Conservation (phyloP, 768 basidiomycete species). For the Boletus pseudo-olivaceus region DNA sequence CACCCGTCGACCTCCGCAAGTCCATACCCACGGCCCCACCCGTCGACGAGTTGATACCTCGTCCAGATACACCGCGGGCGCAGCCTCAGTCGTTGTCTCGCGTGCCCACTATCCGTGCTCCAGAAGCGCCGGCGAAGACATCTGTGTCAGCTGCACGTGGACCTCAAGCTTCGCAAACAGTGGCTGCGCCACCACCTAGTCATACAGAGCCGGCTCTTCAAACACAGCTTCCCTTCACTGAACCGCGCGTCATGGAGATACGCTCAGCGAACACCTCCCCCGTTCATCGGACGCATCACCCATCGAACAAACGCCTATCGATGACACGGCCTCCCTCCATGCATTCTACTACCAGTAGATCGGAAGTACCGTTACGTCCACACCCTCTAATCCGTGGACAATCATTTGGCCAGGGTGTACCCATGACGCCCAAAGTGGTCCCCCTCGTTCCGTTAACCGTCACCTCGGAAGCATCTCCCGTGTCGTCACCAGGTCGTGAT, state of each 20-base stretch:
- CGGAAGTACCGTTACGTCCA: slow-evolving; percentile 48
- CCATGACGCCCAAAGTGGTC: slow-evolving; percentile 40
- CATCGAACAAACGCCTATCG: slow-evolving; percentile 38
- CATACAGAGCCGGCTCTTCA: slow-evolving; percentile 9
- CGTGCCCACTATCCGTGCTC: slow-evolving; percentile 31
- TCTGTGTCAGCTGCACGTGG: slow-evolving; percentile 18
- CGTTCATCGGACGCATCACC: slow-evolving; percentile 34
- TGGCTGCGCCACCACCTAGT: slow-evolving; percentile 12
- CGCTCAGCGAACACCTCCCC: slow-evolving; percentile 42
- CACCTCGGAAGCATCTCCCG: slow-evolving; percentile 46
- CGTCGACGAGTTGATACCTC: slow-evolving; percentile 18
- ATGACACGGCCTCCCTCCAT: slow-evolving; percentile 60
- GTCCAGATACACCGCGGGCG: slow-evolving; percentile 31
- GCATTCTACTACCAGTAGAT: slow-evolving; percentile 47
- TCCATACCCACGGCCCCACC: slow-evolving; percentile 7
- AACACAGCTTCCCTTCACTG: slow-evolving; percentile 18
- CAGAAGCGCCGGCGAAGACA: slow-evolving; percentile 21
- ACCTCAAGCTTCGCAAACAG: slow-evolving; percentile 8
- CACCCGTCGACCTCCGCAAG: slow-evolving; percentile 29
- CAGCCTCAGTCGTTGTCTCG: slow-evolving; percentile 32
- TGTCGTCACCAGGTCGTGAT: slow-evolving; percentile 37
- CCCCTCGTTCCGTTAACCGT: slow-evolving; percentile 60
- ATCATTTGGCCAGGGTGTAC: slow-evolving; percentile 49
- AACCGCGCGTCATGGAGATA: slow-evolving; percentile 24
- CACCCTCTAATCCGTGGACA: slow-evolving; percentile 77